Conservation (phyloP, 192 early-diverging fungal species). For the Dimargaris xerosporica region DNA sequence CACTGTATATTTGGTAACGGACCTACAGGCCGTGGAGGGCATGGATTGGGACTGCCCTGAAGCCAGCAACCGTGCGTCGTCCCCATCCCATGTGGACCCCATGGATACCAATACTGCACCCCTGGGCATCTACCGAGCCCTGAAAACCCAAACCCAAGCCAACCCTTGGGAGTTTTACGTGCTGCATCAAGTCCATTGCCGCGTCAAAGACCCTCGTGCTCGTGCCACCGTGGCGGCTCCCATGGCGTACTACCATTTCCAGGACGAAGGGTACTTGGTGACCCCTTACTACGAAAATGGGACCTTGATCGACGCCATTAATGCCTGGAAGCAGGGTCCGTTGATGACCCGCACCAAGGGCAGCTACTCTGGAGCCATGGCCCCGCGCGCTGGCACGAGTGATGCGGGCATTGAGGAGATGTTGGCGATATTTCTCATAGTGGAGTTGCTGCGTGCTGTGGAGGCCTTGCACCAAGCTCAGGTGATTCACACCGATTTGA, state of each 20-base stretch:
- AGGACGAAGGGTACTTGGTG: slow-evolving; percentile 9
- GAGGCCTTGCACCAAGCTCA: slow-evolving; percentile 5
- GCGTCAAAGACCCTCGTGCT: background rate
- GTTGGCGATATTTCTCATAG: slow-evolving; percentile 9
- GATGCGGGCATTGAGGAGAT: slow-evolving; percentile 10
- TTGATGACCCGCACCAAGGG: too few species aligned
- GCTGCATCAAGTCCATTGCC: background rate
- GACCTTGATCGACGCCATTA: slow-evolving; percentile 8
- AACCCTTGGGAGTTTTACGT: slow-evolving; percentile 11
- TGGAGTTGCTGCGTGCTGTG: slow-evolving; percentile 7
- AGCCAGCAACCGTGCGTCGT: background rate
- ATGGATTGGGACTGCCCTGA: slow-evolving; percentile 7
- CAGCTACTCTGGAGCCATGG: too few species aligned
- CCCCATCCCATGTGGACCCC: background rate
- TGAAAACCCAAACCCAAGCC: slow-evolving; percentile 3
- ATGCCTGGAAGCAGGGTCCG: slow-evolving; percentile 4
- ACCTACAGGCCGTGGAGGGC: slow-evolving; percentile 9
- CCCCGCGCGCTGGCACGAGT: background rate
- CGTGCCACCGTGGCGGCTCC: background rate
- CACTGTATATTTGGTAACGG: slow-evolving; percentile 7
- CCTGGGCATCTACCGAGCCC: slow-evolving; percentile 3
- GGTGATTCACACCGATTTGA: slow-evolving; percentile 8
- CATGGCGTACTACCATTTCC: slow-evolving; percentile 4
- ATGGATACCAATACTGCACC: background rate
- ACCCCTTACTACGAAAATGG: slow-evolving; percentile 10